Conservation (phyloP, 495 filamentous ascomycete genomes). For the Neurospora tetraspora region DNA sequence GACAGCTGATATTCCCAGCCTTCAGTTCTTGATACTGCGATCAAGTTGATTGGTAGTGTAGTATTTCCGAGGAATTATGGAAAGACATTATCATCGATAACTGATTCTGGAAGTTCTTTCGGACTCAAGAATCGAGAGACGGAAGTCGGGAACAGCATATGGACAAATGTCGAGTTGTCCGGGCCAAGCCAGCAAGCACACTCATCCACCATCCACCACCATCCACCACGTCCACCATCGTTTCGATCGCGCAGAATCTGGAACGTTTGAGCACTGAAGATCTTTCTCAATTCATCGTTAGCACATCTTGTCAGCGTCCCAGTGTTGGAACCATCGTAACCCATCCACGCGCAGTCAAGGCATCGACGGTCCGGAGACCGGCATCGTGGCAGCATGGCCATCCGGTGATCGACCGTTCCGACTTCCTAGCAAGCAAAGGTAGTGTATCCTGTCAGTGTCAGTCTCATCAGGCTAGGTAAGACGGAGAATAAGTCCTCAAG, state of each 20-base stretch:
- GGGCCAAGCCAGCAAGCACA: not conserved
- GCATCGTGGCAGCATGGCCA: not conserved
- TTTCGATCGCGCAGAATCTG: not conserved
- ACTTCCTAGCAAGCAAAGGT: not conserved
- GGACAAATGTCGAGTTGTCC: too few relatives aligned
- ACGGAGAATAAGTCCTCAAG: not conserved
- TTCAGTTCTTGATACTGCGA: not conserved
- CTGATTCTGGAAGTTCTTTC: not conserved
- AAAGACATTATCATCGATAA: not conserved
- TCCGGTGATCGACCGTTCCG: not conserved
- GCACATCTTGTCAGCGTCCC: not conserved
- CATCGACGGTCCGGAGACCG: not conserved
- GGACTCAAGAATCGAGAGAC: not conserved
- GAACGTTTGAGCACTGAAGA: not conserved
- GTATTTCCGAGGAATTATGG: not conserved
- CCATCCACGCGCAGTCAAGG: not conserved
- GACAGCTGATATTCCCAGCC: not conserved
- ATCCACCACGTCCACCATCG: not conserved
- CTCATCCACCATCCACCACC: not conserved
- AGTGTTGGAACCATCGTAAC: not conserved
- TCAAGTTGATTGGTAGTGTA: not conserved
- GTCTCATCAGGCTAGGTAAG: not conserved
- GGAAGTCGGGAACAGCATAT: not conserved
- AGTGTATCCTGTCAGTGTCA: not conserved
- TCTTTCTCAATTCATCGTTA: not conserved